A percentile compares a stretch with the other conserved stretches of the same genome.
Conservation (phyloP, 169 alveolate species). For the Plasmodium berghei region DNA sequence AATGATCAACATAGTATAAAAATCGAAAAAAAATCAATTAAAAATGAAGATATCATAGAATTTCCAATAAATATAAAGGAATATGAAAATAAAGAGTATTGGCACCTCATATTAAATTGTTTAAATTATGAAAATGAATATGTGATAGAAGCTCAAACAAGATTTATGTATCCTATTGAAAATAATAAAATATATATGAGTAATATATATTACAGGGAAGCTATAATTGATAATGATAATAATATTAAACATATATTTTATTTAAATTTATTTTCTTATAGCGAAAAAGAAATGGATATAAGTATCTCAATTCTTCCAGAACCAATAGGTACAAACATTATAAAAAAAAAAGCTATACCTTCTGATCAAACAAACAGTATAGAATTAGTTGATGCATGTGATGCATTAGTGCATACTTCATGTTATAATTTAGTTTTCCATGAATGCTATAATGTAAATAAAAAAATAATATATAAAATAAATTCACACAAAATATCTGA, state of each 20-base stretch:
- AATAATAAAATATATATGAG: slow-evolving; percentile 56
- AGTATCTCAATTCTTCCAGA: background rate
- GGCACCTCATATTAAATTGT: slow-evolving; percentile 23
- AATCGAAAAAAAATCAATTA: slow-evolving; percentile 13
- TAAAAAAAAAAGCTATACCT: background rate
- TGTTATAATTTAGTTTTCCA: slow-evolving; percentile 56
- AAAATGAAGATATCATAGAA: slow-evolving; percentile 30
- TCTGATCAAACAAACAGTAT: background rate
- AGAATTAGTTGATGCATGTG: slow-evolving; percentile 34
- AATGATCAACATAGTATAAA: slow-evolving; percentile 7
- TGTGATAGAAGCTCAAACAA: slow-evolving; percentile 44
- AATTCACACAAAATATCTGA: slow-evolving; percentile 54
- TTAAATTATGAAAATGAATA: slow-evolving; percentile 20
- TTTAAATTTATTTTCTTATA: slow-evolving; percentile 34
- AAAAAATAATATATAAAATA: slow-evolving; percentile 16
- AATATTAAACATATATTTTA: slow-evolving; percentile 13
- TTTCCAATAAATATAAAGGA: slow-evolving; percentile 24
- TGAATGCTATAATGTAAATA: slow-evolving; percentile 20
- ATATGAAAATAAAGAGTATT: slow-evolving; percentile 43
- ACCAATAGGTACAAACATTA: background rate
- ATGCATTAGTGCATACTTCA: slow-evolving; percentile 23
- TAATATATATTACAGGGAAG: slow-evolving; percentile 29
- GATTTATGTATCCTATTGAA: slow-evolving; percentile 26
- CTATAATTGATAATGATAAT: background rate
- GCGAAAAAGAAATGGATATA: slow-evolving; percentile 65